Evolutionary conservation across 2,329 filamentous ascomycete genomes (phyloP), one percentile per base, ranked within the genome.

Genomic region (Alternaria panax): DNA sequence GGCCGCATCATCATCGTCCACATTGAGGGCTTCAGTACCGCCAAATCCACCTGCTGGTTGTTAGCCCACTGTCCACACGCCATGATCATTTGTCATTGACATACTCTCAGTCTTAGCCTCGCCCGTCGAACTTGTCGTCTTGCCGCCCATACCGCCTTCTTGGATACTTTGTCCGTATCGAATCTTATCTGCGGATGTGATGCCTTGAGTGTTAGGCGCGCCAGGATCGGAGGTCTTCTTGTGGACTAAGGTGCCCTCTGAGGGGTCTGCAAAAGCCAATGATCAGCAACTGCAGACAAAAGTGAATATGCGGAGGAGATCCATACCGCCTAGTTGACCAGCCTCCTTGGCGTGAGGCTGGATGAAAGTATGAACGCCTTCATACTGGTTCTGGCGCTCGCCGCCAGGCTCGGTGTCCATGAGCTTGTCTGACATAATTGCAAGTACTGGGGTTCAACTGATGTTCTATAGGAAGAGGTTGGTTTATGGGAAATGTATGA

Each of bases 351-450:
- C 74, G 51, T 83, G 83, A 0, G 83, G 80, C 16, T 82, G 65
- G 2, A 79, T 82, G 54, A 83, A 80, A n/a, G 79, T 82, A 50
- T 84, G 75, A 51, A 83, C 82, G 50, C 81, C 84, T 78, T 89
- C 87, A 74, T 90, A 88, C 82, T 87, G 87, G 5, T 83, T 84
- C 58, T 81, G 81, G 74, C 27, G 45, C 36, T 89, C 86, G 65
- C 87, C 87, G 69, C 87, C 87, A 18, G 81, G 80, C 57, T 83
- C 83, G 28, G 85, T 88, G 66, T 87, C 82, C 82, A 89, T 85
- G 41, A 88, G 78, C 63, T 83, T 82, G 18, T 79, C 76, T 61
- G 84, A 82, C 84, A 87, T 86, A 36, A 34, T 68, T 40, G 38
- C 32, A 11, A 6, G 28, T 24, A 24, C 8, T 32, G 25, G 16